phyloP scores from a whole-genome alignment of 2,329 filamentous ascomycete genomes.

The Fusarium palustre region DNA sequence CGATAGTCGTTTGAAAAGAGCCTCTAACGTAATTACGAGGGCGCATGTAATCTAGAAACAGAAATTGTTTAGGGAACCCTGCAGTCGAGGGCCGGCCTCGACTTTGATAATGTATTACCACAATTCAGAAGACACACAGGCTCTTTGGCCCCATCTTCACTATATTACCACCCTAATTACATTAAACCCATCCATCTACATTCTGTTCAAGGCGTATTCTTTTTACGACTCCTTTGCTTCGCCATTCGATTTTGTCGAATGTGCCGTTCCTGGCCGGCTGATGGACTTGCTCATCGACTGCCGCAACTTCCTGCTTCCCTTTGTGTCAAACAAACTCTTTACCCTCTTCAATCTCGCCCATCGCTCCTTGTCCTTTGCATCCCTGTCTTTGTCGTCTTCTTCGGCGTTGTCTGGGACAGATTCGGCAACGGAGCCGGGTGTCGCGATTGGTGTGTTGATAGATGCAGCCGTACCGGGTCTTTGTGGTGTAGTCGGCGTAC shows the following conservation, averaged over 20 bases:
- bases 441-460: constrained; percentile 30
- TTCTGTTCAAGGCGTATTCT: background rate
- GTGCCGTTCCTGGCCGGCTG: constrained; percentile 56
- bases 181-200: constrained; percentile 16
- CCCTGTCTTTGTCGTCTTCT: constrained; percentile 59
- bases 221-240: constrained; percentile 32
- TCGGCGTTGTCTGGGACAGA: constrained; percentile 35
- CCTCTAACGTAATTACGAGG: background rate
- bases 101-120: constrained; percentile 8
- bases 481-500: constrained; percentile 41
- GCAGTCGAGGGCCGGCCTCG: constrained; percentile 6
- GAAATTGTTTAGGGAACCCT: background rate
- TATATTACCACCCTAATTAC: constrained; percentile 5
- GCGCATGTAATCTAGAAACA: background rate
- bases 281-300: constrained; percentile 54
- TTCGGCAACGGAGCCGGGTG: constrained; percentile 13
- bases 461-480: constrained; percentile 35
- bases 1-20: background rate
- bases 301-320: constrained; percentile 66
- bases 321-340: constrained; percentile 77
- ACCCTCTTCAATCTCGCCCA: constrained; percentile 78
- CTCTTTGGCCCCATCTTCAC: background rate
- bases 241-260: constrained; percentile 47
- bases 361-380: constrained; percentile 75
- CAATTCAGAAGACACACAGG: background rate